phyloP scores from a whole-genome alignment of 2,329 filamentous ascomycete genomes.

The Aureobasidium zeae region DNA sequence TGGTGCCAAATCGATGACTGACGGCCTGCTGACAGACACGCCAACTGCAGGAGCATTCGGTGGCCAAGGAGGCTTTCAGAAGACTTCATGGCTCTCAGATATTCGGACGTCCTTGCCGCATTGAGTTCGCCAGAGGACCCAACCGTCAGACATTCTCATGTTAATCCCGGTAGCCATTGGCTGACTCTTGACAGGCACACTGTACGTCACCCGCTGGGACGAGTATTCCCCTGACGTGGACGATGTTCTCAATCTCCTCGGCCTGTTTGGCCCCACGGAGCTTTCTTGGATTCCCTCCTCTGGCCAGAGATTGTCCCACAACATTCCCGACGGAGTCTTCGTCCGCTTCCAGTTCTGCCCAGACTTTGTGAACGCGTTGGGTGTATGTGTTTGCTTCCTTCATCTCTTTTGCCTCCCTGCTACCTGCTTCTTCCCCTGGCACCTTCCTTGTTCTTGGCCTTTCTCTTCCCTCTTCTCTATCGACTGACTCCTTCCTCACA shows the following conservation, averaged over 20 bases:
- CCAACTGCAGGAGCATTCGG: too few species aligned
- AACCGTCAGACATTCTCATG: conserved; percentile 37
- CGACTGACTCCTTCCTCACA: too few species aligned
- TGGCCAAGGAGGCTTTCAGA: conserved; percentile 43
- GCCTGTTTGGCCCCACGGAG: conserved; percentile 31
- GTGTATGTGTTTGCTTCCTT: conserved; percentile 17
- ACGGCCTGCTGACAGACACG: conserved; percentile 35
- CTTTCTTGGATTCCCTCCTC: conserved; percentile 20
- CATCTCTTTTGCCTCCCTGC: conserved; percentile 14
- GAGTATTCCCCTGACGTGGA: not conserved
- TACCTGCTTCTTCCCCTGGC: not conserved
- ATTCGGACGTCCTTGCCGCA: conserved; percentile 37
- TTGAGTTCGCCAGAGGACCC: conserved; percentile 51
- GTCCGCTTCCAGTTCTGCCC: conserved; percentile 25
- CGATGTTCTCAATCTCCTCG: conserved; percentile 29
- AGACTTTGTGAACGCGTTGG: conserved; percentile 24
- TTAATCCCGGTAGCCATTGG: too few species aligned
- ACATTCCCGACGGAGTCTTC: conserved; percentile 26
- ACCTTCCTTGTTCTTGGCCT: too few species aligned
- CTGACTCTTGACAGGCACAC: conserved; percentile 11
- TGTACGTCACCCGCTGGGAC: conserved; percentile 3
- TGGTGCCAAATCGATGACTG: conserved; percentile 18
- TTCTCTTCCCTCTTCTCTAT: too few species aligned
- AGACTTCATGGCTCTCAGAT: conserved; percentile 39
- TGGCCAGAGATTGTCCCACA: conserved; percentile 24